phyloP scores from a whole-genome alignment of 1,284 basidiomycete species.

The Microbotryum saponariae region DNA sequence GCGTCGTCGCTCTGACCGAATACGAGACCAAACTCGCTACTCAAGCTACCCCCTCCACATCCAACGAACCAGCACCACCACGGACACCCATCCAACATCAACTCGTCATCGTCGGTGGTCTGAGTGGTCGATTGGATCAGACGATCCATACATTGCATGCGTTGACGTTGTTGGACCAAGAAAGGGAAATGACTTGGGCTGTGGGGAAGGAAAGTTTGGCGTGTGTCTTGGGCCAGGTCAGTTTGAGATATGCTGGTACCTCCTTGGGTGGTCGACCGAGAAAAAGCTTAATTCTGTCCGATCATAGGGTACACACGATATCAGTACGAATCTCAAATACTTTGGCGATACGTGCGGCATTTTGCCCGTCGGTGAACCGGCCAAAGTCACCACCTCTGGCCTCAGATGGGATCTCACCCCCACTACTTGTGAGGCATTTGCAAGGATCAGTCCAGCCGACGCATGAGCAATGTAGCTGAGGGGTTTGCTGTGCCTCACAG shows the following conservation, averaged over 20 bases:
- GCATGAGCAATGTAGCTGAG: neutral
- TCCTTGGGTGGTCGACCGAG: too few relatives aligned
- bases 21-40: constrained; percentile 41
- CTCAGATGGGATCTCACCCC: constrained; percentile 72
- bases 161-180: constrained; percentile 68
- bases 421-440: constrained; percentile 47
- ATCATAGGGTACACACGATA: constrained; percentile 65
- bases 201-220: constrained; percentile 79
- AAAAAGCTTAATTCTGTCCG: neutral
- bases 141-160: constrained; percentile 83
- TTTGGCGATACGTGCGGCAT: constrained; percentile 88
- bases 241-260: constrained; percentile 31
- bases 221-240: constrained; percentile 74
- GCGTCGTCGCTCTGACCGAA: constrained; percentile 55
- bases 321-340: constrained; percentile 61
- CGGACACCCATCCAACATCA: constrained; percentile 48
- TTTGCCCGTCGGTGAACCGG: constrained; percentile 73
- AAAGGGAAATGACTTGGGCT: constrained; percentile 58
- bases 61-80: neutral
- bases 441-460: constrained; percentile 4
- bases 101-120: constrained; percentile 75
- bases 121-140: constrained; percentile 87
- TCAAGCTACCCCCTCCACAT: constrained; percentile 5
- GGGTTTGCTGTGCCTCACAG: constrained; percentile 14
- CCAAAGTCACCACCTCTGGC: constrained; percentile 70